Evolutionary conservation across 768 basidiomycete genomes (phyloP).

Genomic region (Lentinula sp.): DNA sequence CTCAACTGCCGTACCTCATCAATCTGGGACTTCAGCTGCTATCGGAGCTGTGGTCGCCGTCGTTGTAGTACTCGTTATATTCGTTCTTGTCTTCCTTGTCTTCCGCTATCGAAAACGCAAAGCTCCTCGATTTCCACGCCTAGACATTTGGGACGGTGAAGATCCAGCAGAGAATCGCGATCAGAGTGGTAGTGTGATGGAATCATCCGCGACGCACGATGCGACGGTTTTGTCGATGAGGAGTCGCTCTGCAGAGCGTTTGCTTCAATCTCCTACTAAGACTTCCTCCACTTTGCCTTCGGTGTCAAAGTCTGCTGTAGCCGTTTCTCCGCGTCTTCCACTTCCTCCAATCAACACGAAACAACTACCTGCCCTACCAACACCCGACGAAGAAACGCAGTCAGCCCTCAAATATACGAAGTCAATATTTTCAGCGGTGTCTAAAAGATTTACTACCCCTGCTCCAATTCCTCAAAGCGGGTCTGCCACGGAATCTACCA

Average conservation of each 20-base stretch:
- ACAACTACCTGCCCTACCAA: neutral
- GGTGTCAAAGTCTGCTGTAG: neutral
- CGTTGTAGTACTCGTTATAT: neutral
- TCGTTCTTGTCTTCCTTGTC: neutral
- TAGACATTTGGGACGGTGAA: neutral
- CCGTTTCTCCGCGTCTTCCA: neutral
- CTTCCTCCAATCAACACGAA: slow-evolving; percentile 3
- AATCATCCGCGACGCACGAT: neutral
- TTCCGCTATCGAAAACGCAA: neutral
- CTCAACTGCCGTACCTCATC: neutral
- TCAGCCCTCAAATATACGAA: neutral
- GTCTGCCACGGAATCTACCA: slow-evolving; percentile 1
- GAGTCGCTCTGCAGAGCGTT: neutral
- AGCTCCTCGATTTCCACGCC: neutral
- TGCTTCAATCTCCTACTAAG: neutral
- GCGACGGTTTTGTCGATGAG: neutral
- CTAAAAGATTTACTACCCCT: neutral
- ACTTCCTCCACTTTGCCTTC: neutral
- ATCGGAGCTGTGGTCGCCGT: neutral
- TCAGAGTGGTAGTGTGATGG: neutral
- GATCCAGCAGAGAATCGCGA: neutral
- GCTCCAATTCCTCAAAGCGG: neutral
- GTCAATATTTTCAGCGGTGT: neutral
- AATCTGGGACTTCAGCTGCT: neutral
- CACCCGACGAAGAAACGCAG: neutral